Base-by-base conservation (phyloP, 2,329 filamentous ascomycete genomes). In the Aspergillus udagawae region DNA sequence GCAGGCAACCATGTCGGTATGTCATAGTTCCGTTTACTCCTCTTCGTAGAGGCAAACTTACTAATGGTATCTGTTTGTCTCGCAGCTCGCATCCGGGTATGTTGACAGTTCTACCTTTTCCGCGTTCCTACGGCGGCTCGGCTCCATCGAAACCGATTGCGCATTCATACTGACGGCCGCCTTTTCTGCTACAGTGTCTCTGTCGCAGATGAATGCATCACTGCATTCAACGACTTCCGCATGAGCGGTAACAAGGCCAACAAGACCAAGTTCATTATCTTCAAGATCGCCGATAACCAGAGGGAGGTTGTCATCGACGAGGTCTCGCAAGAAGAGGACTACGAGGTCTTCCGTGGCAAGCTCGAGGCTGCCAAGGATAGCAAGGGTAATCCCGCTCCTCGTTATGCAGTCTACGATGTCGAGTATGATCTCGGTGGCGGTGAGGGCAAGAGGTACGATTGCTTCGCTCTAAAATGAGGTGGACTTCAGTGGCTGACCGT, bases 361-460 rank as follows among this genome's bases (percentile, higher is more conserved):
- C 75, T 81, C 53, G 67, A 72, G 23, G 66, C 65, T 21, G 74
- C 77, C 60, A 75, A 74, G 63, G 73, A 79, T 58, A 67, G 64
- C 61, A 72, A 70, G 51, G 79, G 77, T 53, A 75, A 75, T 32
- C 72, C 75, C 49, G 73, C 74, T 47, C 78, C 79, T 56, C 75
- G 79, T 61, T 81, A 80, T 62, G 79, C 78, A 27, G 75, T 80
- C 60, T 80, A 80, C 65, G 79, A 81, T 64, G 77, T 80, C 53
- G 76, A 79, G 62, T 81, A 76, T 60, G 77, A 80, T 56, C 72
- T 80, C 55, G 73, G 74, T 57, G 73, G 69, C 49, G 76, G 75
- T 61, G 79, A 80, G 67, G 79, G 78, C 65, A 78, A 77, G 68
- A 71, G 78, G 78, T 80, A 70, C 61, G 72, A 57, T 35, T 23